These are phyloP conservation scores for Eleusine coracana DNA, from an alignment of 176 grass and related monocot species.

Conservation along the genomic window DNA sequence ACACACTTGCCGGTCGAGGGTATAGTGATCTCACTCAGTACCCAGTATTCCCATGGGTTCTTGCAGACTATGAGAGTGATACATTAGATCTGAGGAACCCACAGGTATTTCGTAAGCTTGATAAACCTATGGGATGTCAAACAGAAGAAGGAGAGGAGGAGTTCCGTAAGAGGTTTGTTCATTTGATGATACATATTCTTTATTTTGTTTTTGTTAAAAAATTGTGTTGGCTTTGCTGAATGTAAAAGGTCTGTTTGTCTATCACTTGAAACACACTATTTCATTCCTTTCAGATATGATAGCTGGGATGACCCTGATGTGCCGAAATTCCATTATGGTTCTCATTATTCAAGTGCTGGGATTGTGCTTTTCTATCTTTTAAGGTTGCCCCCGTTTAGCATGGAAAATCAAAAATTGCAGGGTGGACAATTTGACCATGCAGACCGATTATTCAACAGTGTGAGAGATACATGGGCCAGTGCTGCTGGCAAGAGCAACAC, in stretches of 20 bases:
- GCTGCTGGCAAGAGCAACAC: slow-evolving; percentile 98
- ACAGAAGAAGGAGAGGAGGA: slow-evolving; percentile 89
- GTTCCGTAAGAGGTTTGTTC: slow-evolving; percentile 87
- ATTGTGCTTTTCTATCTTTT: slow-evolving; percentile 99
- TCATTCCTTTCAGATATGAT: slow-evolving; percentile 73
- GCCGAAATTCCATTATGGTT: slow-evolving; percentile 99
- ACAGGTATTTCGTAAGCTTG: slow-evolving; percentile 85
- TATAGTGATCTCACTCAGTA: slow-evolving; percentile 99
- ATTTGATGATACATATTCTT: slow-evolving; percentile 32
- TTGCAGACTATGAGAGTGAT: slow-evolving; percentile 93
- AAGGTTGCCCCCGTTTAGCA: slow-evolving; percentile 83
- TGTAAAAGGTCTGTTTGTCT: background rate
- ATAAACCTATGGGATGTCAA: slow-evolving; percentile 99
- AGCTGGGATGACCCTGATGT: slow-evolving; percentile 99
- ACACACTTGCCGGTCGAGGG: slow-evolving; percentile 94
- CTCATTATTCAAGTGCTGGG: slow-evolving; percentile 98
- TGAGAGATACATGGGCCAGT: slow-evolving; percentile 89
- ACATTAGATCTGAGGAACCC: slow-evolving; percentile 81
- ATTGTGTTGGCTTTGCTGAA: slow-evolving; percentile 8
- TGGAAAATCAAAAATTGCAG: slow-evolving; percentile 96
- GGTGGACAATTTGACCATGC: slow-evolving; percentile 98
- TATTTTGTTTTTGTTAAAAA: slow-evolving; percentile 28
- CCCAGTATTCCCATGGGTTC: slow-evolving; percentile 99
- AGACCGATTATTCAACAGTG: slow-evolving; percentile 91
- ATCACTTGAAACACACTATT: slow-evolving; percentile 28